phyloP scores from a whole-genome alignment of 2,329 filamentous ascomycete species.

The Ophiostoma pallidulum region DNA sequence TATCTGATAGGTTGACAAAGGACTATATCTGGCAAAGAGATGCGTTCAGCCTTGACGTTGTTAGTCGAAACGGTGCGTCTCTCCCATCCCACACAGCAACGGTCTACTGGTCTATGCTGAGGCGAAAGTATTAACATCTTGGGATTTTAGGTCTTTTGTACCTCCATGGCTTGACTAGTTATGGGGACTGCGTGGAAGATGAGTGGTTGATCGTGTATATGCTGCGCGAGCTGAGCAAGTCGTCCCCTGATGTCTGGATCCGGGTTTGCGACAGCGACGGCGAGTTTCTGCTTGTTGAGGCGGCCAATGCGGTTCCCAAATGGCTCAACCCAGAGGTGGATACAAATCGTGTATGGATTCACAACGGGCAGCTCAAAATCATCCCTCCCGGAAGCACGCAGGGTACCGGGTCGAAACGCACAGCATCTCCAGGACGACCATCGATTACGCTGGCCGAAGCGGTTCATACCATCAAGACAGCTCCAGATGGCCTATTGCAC shows the following conservation, averaged over 20 bases:
- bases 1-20: slow-evolving; percentile 57
- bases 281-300: slow-evolving; percentile 91
- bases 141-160: slow-evolving; percentile 39
- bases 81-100: too few relatives aligned
- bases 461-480: slow-evolving; percentile 46
- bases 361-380: slow-evolving; percentile 44
- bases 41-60: slow-evolving; percentile 59
- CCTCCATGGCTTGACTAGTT: slow-evolving; percentile 71
- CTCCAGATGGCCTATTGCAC: slow-evolving; percentile 52
- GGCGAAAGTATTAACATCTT: background rate
- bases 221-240: slow-evolving; percentile 67
- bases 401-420: too few relatives aligned
- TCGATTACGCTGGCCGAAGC: slow-evolving; percentile 56
- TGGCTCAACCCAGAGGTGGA: slow-evolving; percentile 93
- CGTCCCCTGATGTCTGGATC: slow-evolving; percentile 68
- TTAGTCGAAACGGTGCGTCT: slow-evolving; percentile 45
- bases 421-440: slow-evolving; percentile 23
- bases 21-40: slow-evolving; percentile 96
- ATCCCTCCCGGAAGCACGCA: background rate
- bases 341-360: slow-evolving; percentile 81
- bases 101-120: background rate
- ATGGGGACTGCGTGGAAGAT: slow-evolving; percentile 89
- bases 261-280: slow-evolving; percentile 81
- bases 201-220: slow-evolving; percentile 96
- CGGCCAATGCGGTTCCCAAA: slow-evolving; percentile 72